Conservation (phyloP, 352 stramenopile genomes). For the Elongisporangium prolatum region DNA sequence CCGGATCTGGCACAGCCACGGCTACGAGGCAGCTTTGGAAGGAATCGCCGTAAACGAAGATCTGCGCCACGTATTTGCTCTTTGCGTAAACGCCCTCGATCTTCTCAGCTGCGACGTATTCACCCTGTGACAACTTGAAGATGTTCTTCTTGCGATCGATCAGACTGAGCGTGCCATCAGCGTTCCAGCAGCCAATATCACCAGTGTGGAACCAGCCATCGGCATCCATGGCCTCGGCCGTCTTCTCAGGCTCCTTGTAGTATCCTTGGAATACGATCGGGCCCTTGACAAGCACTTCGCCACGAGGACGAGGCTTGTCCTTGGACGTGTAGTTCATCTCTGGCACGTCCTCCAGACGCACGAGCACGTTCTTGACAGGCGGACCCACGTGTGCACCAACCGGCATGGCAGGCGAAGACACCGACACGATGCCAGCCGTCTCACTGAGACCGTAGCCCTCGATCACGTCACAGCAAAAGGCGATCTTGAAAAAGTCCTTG, state of each 20-base stretch:
- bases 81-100: conserved; percentile 93
- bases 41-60: conserved; percentile 95
- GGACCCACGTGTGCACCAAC: conserved; percentile 88
- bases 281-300: conserved; percentile 53
- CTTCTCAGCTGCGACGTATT: conserved; percentile 95
- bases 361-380: conserved; percentile 72
- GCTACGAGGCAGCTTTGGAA: conserved; percentile 90
- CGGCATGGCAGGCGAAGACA: conserved; percentile 41
- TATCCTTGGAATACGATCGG: conserved; percentile 87
- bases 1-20: conserved; percentile 80
- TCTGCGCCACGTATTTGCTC: conserved; percentile 85
- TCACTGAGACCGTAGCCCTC: conserved; percentile 96
- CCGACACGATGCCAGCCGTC: conserved; percentile 71
- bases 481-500: conserved; percentile 91
- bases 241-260: conserved; percentile 91
- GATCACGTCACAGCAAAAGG: conserved; percentile 85
- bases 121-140: conserved; percentile 89
- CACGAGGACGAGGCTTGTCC: conserved; percentile 44
- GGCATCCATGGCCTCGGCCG: conserved; percentile 81
- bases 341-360: conserved; percentile 90
- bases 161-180: conserved; percentile 83
- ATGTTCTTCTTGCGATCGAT: conserved; percentile 90
- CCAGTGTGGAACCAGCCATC: conserved; percentile 95
- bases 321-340: conserved; percentile 93
- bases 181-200: conserved; percentile 92